Evolutionary conservation across 768 basidiomycete species (phyloP), one percentile per base, ranked within the genome.

Genomic region (Solioccasus polychromus): DNA sequence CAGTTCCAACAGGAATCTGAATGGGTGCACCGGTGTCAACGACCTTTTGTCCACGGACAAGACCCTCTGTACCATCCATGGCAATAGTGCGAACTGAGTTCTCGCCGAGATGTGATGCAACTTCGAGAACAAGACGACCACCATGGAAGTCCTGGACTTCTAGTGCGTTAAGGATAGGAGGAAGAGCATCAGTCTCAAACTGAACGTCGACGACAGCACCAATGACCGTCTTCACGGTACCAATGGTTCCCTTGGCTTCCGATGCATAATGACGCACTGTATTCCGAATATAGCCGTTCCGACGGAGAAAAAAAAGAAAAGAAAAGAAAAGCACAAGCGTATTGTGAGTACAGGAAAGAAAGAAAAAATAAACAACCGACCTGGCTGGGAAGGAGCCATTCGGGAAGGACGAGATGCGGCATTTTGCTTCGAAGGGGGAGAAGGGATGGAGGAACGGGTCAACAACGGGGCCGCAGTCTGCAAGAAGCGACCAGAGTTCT

Each of bases 151-250:
- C 83, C 69, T 92, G 87, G 45, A 99, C 94, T 75, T 99, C 96
- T 59, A 99, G 88, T 60, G 96, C 96, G 69, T 98, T 98, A 63
- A 99, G 83, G 71, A 99, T 98, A 55, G 94, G 90, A 40, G 96
- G 96, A 32, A 98, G 88, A 24, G 35, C 2, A 57, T 95, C 94
- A 39, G 84, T 82, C 58, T 95, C 94, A 65, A 98, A 98, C 72
- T 97, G 92, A 59, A 99, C 96, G 68, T 99, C 96, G 65, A 99
- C 96, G 74, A 99, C 96, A 73, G 96, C 95, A 88, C 96, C 96
- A 72, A 99, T 99, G 79, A 99, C 94, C 59, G 92, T 94, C 79
- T 97, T 96, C 64, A 97, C 89, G 36, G 79, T 72, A 59, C 94
- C 94, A 59, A 78, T 71, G 44, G 77, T 68, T 55, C 60, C 70